Conservation (phyloP, 1,284 basidiomycete genomes). For the Naganishia albida region DNA sequence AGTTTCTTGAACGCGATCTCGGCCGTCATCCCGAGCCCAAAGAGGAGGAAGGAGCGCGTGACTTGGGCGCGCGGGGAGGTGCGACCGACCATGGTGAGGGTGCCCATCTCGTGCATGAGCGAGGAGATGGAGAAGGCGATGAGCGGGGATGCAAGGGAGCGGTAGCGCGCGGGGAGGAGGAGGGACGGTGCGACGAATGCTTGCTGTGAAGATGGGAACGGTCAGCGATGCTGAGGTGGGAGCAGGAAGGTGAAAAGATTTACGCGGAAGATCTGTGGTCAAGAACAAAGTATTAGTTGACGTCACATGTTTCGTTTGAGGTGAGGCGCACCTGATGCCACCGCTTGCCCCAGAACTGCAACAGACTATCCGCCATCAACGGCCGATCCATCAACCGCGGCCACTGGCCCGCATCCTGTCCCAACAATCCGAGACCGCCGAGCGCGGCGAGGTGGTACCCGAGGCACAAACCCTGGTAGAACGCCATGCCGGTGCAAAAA, state of each 20-base stretch:
- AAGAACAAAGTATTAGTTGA: background rate
- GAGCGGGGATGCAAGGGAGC: conserved; percentile 40
- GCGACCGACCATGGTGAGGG: conserved; percentile 44
- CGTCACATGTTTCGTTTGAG: background rate
- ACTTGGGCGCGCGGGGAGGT: conserved; percentile 40
- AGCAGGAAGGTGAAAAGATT: conserved; percentile 29
- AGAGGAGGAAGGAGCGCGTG: conserved; percentile 45
- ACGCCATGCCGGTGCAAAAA: conserved; percentile 36
- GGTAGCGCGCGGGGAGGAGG: conserved; percentile 37
- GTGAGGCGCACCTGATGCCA: conserved; percentile 48
- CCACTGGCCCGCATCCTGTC: conserved; percentile 47
- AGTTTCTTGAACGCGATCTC: conserved; percentile 44
- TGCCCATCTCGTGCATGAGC: conserved; percentile 46
- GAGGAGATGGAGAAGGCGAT: conserved; percentile 48
- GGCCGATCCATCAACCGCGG: conserved; percentile 49
- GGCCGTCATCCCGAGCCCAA: conserved; percentile 41
- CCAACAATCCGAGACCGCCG: conserved; percentile 35
- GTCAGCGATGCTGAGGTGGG: background rate
- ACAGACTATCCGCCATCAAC: conserved; percentile 44
- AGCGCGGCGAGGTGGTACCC: conserved; percentile 46
- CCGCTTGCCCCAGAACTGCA: conserved; percentile 52
- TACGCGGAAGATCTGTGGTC: conserved; percentile 43
- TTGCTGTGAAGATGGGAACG: conserved; percentile 4
- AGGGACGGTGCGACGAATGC: conserved; percentile 42
- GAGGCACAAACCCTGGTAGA: conserved; percentile 39